These are phyloP conservation scores for Microdochium paspali DNA, from an alignment of 2,329 filamentous ascomycete species.

Conservation along the genomic window DNA sequence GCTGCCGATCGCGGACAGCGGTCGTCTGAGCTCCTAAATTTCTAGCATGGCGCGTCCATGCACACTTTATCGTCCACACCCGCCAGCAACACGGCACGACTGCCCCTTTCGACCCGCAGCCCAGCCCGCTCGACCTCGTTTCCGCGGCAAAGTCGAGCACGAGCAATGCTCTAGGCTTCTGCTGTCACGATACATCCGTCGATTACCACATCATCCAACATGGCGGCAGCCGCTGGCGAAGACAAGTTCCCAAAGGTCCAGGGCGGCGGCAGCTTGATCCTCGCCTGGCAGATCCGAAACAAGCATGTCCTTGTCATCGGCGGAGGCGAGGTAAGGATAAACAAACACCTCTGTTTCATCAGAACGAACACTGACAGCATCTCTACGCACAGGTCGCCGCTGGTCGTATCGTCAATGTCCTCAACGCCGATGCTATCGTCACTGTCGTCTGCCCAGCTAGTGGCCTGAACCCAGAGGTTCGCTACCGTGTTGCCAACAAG, in stretches of 20 bases:
- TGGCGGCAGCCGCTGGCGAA: background rate
- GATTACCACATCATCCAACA: background rate
- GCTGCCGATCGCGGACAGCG: background rate
- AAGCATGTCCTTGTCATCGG: slow-evolving; percentile 89
- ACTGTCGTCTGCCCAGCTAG: slow-evolving; percentile 72
- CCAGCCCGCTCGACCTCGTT: no score
- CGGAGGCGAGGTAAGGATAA: slow-evolving; percentile 83
- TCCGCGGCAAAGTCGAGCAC: no score
- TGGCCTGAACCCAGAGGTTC: slow-evolving; percentile 83
- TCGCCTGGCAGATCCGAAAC: slow-evolving; percentile 90
- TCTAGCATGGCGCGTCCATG: no score
- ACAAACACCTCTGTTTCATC: no score
- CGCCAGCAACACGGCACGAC: no score
- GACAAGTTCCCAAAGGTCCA: slow-evolving; percentile 68
- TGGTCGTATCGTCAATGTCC: slow-evolving; percentile 84
- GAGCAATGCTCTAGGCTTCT: no score
- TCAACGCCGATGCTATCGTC: slow-evolving; percentile 89
- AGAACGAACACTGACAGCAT: slow-evolving; percentile 4
- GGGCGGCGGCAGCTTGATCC: slow-evolving; percentile 83
- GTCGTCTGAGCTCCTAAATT: background rate
- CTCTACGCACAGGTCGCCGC: slow-evolving; percentile 67
- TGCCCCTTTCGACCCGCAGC: no score
- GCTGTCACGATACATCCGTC: no score
- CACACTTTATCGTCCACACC: no score
- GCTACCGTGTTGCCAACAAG: slow-evolving; percentile 63